phyloP scores from a whole-genome alignment of 2,329 filamentous ascomycete species.

The Trichophyton verrucosum region DNA sequence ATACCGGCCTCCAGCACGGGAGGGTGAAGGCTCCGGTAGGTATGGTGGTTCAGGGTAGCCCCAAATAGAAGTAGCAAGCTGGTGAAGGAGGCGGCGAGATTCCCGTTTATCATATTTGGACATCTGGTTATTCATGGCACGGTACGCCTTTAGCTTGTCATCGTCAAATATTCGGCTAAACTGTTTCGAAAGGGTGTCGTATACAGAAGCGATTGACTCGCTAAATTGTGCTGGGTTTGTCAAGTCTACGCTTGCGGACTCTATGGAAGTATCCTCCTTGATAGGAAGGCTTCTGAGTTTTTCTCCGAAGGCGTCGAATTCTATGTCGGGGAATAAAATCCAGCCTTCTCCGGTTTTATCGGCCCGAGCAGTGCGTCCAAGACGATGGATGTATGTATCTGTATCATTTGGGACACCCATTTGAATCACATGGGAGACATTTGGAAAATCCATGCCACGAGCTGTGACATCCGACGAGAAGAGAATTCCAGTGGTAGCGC shows the following conservation, averaged over 20 bases:
- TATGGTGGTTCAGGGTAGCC: constrained; percentile 22
- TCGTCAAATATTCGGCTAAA: neutral
- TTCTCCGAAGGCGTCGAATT: constrained; percentile 38
- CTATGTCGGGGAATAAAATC: constrained; percentile 43
- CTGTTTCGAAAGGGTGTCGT: neutral
- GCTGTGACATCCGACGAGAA: constrained; percentile 72
- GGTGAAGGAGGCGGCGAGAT: constrained; percentile 14
- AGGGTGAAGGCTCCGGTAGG: neutral
- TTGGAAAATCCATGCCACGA: constrained; percentile 71
- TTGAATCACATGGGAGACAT: constrained; percentile 69
- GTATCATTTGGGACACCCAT: constrained; percentile 51
- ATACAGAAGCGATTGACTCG: neutral
- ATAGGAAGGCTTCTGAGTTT: constrained; percentile 45
- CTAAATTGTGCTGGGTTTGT: constrained; percentile 16
- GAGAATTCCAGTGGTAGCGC: constrained; percentile 49
- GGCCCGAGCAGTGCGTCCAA: constrained; percentile 63
- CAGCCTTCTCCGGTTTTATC: constrained; percentile 52
- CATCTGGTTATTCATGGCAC: neutral
- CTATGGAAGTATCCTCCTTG: constrained; percentile 34
- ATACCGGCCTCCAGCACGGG: neutral
- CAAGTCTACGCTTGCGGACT: constrained; percentile 27
- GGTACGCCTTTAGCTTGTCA: neutral
- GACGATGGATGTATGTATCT: constrained; percentile 64
- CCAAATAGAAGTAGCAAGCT: constrained; percentile 27
- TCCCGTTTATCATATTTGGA: neutral